Evolutionary conservation across 2,329 filamentous ascomycete genomes (phyloP).

Genomic region (Lasiodiplodia sp.): DNA sequence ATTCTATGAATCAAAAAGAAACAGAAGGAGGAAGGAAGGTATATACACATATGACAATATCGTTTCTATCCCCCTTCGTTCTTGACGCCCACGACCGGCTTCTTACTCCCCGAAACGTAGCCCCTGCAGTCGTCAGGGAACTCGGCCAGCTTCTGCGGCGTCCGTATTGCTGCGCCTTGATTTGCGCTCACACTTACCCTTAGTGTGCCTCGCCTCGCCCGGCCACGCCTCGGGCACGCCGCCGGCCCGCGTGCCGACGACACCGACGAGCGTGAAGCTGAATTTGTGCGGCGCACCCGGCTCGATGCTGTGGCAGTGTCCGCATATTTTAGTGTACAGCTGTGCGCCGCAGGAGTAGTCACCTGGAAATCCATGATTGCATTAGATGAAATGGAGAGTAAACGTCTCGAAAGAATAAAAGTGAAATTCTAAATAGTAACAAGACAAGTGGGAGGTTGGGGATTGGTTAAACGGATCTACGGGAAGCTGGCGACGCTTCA

Average conservation of each 20-base stretch:
- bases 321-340: too few species aligned
- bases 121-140: not conserved
- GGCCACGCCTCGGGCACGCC: not conserved
- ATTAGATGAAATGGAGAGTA: too few species aligned
- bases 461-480: not conserved
- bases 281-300: too few species aligned
- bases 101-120: not conserved
- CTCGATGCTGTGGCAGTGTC: too few species aligned
- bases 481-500: not conserved
- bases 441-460: not conserved
- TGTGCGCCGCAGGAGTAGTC: too few species aligned
- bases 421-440: not conserved
- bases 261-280: too few species aligned
- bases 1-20: not conserved
- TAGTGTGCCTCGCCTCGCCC: not conserved
- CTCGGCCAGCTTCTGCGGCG: too few species aligned
- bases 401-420: too few species aligned
- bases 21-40: too few species aligned
- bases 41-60: not conserved
- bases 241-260: slow-evolving; percentile 26
- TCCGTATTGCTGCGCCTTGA: not conserved
- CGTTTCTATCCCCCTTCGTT: not conserved
- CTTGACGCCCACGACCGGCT: not conserved
- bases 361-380: too few species aligned
- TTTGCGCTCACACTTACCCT: not conserved